Evolutionary conservation across 1,284 basidiomycete species (phyloP).

Genomic region (Acaromyces ingoldii): DNA sequence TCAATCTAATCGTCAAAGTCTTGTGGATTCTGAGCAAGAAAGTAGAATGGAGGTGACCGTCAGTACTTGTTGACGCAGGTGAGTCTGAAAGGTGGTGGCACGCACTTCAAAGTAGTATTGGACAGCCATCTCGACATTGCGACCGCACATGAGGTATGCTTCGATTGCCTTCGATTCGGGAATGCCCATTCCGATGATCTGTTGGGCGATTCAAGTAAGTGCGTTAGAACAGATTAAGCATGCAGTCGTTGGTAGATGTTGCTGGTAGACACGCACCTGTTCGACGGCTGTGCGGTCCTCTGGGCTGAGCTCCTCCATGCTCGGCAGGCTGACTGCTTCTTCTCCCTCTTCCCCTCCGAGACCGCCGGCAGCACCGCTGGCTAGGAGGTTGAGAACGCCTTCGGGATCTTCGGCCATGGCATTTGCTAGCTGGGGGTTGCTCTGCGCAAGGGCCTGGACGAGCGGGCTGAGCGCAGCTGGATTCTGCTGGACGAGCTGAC

Average conservation of each 20-base stretch:
- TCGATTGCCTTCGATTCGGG: constrained; percentile 47
- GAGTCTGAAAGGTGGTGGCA: not conserved
- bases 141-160: constrained; percentile 47
- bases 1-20: constrained; percentile 28
- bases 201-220: not conserved
- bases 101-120: constrained; percentile 49
- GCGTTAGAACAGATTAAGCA: not conserved
- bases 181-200: constrained; percentile 48
- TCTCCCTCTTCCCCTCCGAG: constrained; percentile 20
- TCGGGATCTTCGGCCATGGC: constrained; percentile 46
- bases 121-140: constrained; percentile 50
- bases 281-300: constrained; percentile 40
- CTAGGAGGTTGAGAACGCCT: constrained; percentile 43
- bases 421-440: constrained; percentile 46
- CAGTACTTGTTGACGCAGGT: too few relatives aligned
- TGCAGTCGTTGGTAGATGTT: not conserved
- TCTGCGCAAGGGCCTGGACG: constrained; percentile 47
- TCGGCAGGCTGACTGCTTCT: constrained; percentile 33
- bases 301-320: constrained; percentile 28
- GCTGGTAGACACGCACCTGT: constrained; percentile 17
- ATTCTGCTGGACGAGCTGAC: constrained; percentile 44
- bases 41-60: too few relatives aligned
- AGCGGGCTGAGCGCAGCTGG: constrained; percentile 47
- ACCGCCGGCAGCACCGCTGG: constrained; percentile 19
- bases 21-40: constrained; percentile 31